These are phyloP conservation scores for Primulina tabacum DNA, from an alignment of 257 asterid species.

Conservation along the genomic window DNA sequence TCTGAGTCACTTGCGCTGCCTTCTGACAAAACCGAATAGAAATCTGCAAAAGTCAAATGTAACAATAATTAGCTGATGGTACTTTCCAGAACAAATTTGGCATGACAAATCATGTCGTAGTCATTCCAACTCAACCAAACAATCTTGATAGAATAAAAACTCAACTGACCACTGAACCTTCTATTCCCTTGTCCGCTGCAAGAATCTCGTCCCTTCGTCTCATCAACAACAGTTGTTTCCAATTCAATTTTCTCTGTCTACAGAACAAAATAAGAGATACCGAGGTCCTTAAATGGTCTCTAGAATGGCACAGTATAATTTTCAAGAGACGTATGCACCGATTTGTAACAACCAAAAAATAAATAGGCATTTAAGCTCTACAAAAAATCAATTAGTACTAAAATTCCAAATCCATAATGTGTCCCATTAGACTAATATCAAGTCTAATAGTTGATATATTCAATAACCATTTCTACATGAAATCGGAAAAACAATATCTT, in stretches of 20 bases:
- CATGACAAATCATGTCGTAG: conserved; percentile 7
- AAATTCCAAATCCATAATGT: conserved; percentile 14
- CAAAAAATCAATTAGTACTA: conserved; percentile 1
- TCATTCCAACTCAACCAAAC: conserved; percentile 16
- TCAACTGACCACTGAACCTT: conserved; percentile 90
- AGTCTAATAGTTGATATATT: neutral
- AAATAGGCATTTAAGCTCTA: conserved; percentile 6
- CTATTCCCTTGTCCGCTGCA: conserved; percentile 84
- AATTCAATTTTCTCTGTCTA: conserved; percentile 93
- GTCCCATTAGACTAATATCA: conserved; percentile 8
- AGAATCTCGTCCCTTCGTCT: conserved; percentile 93
- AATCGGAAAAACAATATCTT: neutral
- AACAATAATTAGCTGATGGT: conserved; percentile 1
- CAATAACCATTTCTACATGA: too few relatives aligned
- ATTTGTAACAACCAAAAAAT: conserved; percentile 1
- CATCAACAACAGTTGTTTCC: conserved; percentile 98
- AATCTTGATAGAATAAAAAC: conserved; percentile 15
- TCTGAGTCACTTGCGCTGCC: conserved; percentile 94
- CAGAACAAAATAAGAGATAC: conserved; percentile 27
- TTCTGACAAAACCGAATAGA: conserved; percentile 78
- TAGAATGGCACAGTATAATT: conserved; percentile 7
- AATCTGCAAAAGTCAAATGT: too few relatives aligned
- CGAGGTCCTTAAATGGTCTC: conserved; percentile 17
- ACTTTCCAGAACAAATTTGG: conserved; percentile 14
- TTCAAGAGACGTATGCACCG: conserved; percentile 14